A percentile compares a stretch with the other conserved stretches of the same genome.
phyloP scores from a whole-genome alignment of 2,329 filamentous ascomycete genomes.

The Drechmeria coniospora region DNA sequence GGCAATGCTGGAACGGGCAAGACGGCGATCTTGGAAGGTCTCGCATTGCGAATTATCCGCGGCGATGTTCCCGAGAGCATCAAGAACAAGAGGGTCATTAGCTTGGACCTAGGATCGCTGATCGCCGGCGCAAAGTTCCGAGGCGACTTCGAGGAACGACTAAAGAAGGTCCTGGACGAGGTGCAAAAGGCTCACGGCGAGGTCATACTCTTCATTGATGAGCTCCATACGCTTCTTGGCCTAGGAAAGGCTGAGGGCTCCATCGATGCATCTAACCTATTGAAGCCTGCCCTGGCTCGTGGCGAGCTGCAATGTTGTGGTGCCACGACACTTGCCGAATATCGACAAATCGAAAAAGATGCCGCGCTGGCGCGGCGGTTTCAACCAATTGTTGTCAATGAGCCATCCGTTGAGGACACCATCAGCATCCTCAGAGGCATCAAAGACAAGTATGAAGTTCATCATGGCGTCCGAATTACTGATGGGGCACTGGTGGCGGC shows the following conservation, averaged over 20 bases:
- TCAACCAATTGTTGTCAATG: slow-evolving; percentile 85
- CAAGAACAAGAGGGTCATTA: slow-evolving; percentile 82
- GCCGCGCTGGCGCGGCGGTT: slow-evolving; percentile 84
- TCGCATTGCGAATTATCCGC: slow-evolving; percentile 76
- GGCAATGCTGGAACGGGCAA: slow-evolving; percentile 85
- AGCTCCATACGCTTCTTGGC: slow-evolving; percentile 80
- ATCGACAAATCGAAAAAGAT: slow-evolving; percentile 88
- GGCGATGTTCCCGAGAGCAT: slow-evolving; percentile 93
- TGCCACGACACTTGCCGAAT: slow-evolving; percentile 85
- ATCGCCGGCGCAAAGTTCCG: slow-evolving; percentile 93
- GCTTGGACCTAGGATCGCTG: slow-evolving; percentile 75
- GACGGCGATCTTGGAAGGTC: slow-evolving; percentile 80
- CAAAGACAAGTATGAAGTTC: slow-evolving; percentile 94
- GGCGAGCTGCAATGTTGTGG: slow-evolving; percentile 92
- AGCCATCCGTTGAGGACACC: slow-evolving; percentile 81
- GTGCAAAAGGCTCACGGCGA: slow-evolving; percentile 78
- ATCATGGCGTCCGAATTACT: slow-evolving; percentile 89
- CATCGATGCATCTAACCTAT: slow-evolving; percentile 86
- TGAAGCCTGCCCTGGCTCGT: slow-evolving; percentile 85
- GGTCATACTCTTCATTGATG: slow-evolving; percentile 90
- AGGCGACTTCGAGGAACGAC: slow-evolving; percentile 86
- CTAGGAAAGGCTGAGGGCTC: slow-evolving; percentile 91
- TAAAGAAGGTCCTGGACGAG: slow-evolving; percentile 84
- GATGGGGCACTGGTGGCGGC: slow-evolving; percentile 85
- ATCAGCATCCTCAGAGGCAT: slow-evolving; percentile 92